Evolutionary conservation across 2,329 filamentous ascomycete genomes (phyloP).

Genomic region (Claviceps sp.): DNA sequence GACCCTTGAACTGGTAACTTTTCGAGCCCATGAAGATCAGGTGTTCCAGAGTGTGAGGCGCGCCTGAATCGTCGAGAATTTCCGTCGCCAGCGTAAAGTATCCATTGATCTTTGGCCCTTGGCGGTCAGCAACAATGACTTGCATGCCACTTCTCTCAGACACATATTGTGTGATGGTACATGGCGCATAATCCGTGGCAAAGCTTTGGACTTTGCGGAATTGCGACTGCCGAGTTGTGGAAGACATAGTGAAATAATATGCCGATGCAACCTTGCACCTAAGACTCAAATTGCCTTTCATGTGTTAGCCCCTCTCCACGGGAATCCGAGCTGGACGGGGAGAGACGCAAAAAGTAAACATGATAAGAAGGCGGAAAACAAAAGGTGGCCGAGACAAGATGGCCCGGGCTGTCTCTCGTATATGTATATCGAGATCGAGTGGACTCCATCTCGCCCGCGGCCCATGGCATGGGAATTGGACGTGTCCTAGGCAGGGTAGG

Average conservation of each 20-base stretch:
- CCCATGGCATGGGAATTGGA: background rate
- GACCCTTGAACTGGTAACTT: conserved; percentile 86
- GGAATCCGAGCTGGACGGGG: background rate
- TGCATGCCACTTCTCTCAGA: conserved; percentile 91
- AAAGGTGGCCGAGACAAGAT: background rate
- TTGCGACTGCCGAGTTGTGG: conserved; percentile 20
- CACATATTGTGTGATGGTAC: conserved; percentile 86
- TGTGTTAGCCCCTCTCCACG: background rate
- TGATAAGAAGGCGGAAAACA: background rate
- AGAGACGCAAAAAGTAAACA: background rate
- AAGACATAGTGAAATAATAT: conserved; percentile 3
- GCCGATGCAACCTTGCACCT: background rate
- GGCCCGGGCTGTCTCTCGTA: background rate
- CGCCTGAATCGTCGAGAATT: conserved; percentile 92
- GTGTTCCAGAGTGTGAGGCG: conserved; percentile 77
- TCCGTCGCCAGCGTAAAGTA: conserved; percentile 95
- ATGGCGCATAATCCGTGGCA: conserved; percentile 78
- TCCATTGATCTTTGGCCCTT: conserved; percentile 88
- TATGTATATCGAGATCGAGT: background rate
- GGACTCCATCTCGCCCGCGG: too few species aligned
- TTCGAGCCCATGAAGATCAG: conserved; percentile 83
- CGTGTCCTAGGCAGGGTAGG: background rate
- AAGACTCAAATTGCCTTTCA: background rate
- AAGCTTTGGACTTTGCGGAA: conserved; percentile 83
- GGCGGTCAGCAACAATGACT: conserved; percentile 78